Base-by-base conservation (phyloP, 2,329 filamentous ascomycete species). In the Xylariaceae sp. region DNA sequence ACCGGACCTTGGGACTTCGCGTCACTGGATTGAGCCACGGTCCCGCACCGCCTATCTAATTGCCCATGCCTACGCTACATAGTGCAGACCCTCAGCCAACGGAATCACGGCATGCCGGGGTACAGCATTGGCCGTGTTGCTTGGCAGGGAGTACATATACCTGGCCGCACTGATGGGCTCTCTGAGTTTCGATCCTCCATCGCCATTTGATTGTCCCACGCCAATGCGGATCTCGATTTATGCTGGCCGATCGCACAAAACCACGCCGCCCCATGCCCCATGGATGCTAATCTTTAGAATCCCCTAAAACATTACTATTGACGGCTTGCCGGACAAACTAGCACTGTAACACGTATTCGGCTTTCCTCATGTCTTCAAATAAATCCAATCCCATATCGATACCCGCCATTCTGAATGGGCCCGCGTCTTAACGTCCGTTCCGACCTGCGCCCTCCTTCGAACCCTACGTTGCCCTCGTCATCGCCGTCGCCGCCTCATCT, bases 221-320 rank as follows among this genome's bases (percentile, higher is more conserved):
- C 49, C 4, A 53, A 50, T 68, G 63, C 61, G 63, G 65, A 68
- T 68, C 65, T 65, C 55, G 59, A 60, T 66, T n/a, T 67, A 63
- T 59, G 61, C 63, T 62, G 59, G 57, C 49, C 54, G 63, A 67
- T 67, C 65, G 64, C 63, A 61, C 62, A 63, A 55, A 56, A 57
- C 52, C 51, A 59, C 60, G 59, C 58, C 57, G 54, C 57, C 26
- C 61, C 60, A 41, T 55, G 61, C 61, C 60, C 63, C 61, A 65
- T 64, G 60, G 46, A 66, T 67, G 61, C 63, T 56, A 64, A 63
- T 57, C 61, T 60, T 61, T 59, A 61, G 55, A 63, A 68, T 66
- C 62, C 66, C 63, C 64, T 65, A 66, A 56, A 62, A 65, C 62
- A 68, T 68, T 68, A 58, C 66, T 66, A 68, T 69, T 62, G 59